phyloP scores from a whole-genome alignment of 495 filamentous ascomycete genomes.

The Penicillium longicatenatum region DNA sequence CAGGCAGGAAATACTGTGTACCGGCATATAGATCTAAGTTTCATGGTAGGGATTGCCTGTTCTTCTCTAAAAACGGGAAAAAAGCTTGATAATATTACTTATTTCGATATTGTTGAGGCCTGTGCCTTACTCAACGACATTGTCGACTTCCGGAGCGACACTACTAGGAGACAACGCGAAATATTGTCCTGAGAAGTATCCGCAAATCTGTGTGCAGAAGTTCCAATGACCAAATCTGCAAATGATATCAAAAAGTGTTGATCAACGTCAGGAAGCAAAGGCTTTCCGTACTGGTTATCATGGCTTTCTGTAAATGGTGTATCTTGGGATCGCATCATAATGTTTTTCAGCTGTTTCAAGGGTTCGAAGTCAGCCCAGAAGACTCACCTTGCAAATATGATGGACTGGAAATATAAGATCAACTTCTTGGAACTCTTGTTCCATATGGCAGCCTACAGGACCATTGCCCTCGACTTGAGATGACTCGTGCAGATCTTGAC shows the following conservation, averaged over 20 bases:
- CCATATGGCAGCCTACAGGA: not conserved
- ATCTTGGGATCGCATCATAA: not conserved
- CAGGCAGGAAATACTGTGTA: constrained; percentile 18
- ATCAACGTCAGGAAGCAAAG: not conserved
- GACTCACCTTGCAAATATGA: not conserved
- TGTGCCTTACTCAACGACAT: constrained; percentile 22
- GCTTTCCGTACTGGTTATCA: not conserved
- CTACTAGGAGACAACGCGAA: constrained; percentile 24
- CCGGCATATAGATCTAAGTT: constrained; percentile 22
- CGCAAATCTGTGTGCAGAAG: not conserved
- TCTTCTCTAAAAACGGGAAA: constrained; percentile 21
- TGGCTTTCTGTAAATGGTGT: not conserved
- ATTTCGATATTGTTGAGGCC: constrained; percentile 10
- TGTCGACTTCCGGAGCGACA: constrained; percentile 26
- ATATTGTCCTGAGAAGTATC: constrained; percentile 13
- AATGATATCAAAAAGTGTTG: not conserved
- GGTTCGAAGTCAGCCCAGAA: not conserved
- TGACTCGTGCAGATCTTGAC: not conserved
- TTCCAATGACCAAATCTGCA: not conserved
- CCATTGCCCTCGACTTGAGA: not conserved
- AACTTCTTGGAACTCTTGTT: not conserved
- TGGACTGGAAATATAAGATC: not conserved
- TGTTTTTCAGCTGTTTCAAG: not conserved
- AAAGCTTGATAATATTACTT: constrained; percentile 5
- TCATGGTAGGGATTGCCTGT: constrained; percentile 9